Percentiles rank a stretch among this genome's conserved stretches.
Evolutionary conservation across 805 yeast genomes (phyloP).

Genomic region (Torulaspora gathmanii): DNA sequence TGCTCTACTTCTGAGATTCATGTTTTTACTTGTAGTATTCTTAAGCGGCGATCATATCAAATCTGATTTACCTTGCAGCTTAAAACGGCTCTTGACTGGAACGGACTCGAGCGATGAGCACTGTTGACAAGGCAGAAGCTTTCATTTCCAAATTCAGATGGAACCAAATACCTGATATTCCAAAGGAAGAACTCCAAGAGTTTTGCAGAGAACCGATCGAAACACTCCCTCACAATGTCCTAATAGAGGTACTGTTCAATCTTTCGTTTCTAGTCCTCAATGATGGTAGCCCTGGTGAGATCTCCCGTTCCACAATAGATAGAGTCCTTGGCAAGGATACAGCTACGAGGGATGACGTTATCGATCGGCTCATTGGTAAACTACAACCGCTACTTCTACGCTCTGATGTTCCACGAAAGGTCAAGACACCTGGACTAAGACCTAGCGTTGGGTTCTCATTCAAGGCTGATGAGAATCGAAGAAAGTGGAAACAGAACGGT

Average conservation of each 20-base stretch:
- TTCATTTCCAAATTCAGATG: constrained; percentile 5
- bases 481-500: constrained; percentile 24
- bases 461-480: constrained; percentile 21
- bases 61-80: too few species aligned
- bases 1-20: too few species aligned
- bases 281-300: constrained; percentile 1
- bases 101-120: neutral
- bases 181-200: constrained; percentile 5
- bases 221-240: constrained; percentile 1
- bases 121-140: neutral
- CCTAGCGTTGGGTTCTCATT: constrained; percentile 22
- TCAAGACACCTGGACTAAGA: constrained; percentile 31
- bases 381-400: constrained; percentile 16
- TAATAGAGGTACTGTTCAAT: constrained; percentile 3
- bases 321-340: neutral
- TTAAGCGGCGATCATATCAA: too few species aligned
- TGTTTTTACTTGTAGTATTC: too few species aligned
- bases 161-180: constrained; percentile 2
- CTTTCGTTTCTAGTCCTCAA: constrained; percentile 9
- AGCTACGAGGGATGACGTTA: neutral
- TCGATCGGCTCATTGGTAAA: constrained; percentile 7
- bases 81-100: too few species aligned
- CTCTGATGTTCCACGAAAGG: constrained; percentile 1
- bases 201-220: constrained; percentile 2
- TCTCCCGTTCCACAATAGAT: constrained; percentile 1